Evolutionary conservation across 108 stramenopile genomes (phyloP).

Genomic region (Aurantiochytrium sp.): DNA sequence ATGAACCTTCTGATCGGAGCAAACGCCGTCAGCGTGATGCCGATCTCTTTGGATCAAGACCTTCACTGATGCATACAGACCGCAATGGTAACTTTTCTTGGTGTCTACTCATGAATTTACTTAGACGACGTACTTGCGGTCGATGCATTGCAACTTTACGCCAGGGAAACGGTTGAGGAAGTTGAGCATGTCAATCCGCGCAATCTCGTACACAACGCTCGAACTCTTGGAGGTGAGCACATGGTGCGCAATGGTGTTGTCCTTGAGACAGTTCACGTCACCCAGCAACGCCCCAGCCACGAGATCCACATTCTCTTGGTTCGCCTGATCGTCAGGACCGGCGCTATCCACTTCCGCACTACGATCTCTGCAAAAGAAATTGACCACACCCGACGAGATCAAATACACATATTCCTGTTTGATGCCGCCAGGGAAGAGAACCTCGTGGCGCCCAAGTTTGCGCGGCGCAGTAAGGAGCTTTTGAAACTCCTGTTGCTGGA

Average conservation of each 20-base stretch:
- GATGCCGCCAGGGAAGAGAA: not conserved
- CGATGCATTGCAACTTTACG: slow-evolving; percentile 7
- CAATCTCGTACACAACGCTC: not conserved
- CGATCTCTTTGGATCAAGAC: too few relatives aligned
- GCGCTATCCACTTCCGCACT: not conserved
- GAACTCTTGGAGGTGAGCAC: not conserved
- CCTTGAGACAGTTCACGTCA: not conserved
- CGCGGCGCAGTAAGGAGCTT: not conserved
- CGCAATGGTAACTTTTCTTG: too few relatives aligned
- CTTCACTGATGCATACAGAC: too few relatives aligned
- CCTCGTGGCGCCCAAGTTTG: not conserved
- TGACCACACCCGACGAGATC: not conserved
- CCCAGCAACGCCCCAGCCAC: not conserved
- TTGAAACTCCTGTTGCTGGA: slow-evolving; percentile 10
- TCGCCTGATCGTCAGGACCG: not conserved
- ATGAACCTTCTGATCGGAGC: too few relatives aligned
- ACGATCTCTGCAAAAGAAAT: not conserved
- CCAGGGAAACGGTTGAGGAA: not conserved
- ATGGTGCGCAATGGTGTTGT: not conserved
- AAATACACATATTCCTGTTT: not conserved
- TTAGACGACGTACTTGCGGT: not conserved
- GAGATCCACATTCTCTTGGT: not conserved
- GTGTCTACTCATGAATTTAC: not conserved
- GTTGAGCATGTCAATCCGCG: not conserved
- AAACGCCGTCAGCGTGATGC: too few relatives aligned